Conservation (phyloP, 768 basidiomycete species). For the Gymnopilus dilepis region DNA sequence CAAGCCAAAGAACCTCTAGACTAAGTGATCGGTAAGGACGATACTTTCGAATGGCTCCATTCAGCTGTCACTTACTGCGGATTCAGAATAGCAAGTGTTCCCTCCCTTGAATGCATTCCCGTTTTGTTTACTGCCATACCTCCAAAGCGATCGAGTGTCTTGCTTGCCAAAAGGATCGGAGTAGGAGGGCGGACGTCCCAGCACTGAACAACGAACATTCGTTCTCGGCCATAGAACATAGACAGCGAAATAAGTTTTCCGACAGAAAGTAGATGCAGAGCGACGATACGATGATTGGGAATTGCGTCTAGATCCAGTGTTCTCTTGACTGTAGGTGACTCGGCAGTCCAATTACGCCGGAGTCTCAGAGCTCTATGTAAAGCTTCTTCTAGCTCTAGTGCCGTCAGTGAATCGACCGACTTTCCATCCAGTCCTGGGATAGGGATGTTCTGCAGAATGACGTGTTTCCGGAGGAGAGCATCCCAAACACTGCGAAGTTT, state of each 20-base stretch:
- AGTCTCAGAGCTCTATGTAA: conserved; percentile 45
- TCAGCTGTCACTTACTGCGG: conserved; percentile 38
- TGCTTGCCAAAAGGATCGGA: conserved; percentile 49
- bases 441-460: conserved; percentile 51
- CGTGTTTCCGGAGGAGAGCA: conserved; percentile 44
- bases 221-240: conserved; percentile 17
- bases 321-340: conserved; percentile 18
- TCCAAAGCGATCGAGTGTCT: conserved; percentile 40
- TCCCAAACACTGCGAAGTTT: conserved; percentile 58
- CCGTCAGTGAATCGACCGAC: conserved; percentile 40
- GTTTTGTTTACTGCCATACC: conserved; percentile 54
- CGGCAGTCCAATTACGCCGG: conserved; percentile 55
- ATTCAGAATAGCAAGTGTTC: conserved; percentile 47
- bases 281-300: conserved; percentile 42
- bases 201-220: conserved; percentile 48
- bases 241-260: conserved; percentile 55
- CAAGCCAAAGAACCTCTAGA: conserved; percentile 48
- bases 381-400: conserved; percentile 50
- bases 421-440: conserved; percentile 43
- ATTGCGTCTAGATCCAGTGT: conserved; percentile 16
- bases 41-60: background rate
- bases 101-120: conserved; percentile 24
- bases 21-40: conserved; percentile 28
- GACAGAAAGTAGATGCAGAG: conserved; percentile 53
- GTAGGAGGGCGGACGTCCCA: conserved; percentile 52